Conservation (phyloP, 108 stramenopile species). For the Aurantiochytrium sp. region DNA sequence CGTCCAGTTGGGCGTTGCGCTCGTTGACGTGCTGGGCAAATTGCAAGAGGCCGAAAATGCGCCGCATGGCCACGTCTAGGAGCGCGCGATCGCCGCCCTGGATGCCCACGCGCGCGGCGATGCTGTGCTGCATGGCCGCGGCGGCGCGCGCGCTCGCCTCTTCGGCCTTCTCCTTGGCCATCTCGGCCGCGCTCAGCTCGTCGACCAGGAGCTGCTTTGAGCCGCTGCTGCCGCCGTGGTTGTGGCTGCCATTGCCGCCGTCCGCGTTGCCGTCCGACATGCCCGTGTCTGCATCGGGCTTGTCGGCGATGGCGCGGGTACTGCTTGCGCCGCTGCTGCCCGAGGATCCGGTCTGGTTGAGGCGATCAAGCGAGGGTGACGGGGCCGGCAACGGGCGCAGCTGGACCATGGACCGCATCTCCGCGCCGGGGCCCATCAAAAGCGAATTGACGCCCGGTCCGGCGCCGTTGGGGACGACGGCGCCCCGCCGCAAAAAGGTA, state of each 20-base stretch:
- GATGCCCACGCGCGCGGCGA: neutral
- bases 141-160: neutral
- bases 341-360: neutral
- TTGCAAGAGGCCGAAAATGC: neutral
- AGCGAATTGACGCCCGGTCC: neutral
- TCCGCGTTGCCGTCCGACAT: neutral
- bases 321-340: neutral
- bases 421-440: neutral
- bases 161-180: neutral
- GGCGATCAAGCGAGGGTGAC: neutral
- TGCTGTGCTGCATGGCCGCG: constrained; percentile 17
- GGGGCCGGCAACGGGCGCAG: neutral
- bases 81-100: constrained; percentile 10
- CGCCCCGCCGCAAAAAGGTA: neutral
- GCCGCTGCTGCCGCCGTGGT: neutral
- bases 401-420: neutral
- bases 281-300: neutral
- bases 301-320: neutral
- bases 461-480: neutral
- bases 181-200: constrained; percentile 1
- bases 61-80: constrained; percentile 15
- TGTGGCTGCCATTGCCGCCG: neutral
- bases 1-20: neutral
- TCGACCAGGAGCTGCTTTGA: neutral
- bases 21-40: constrained; percentile 22